phyloP scores from a whole-genome alignment of 768 basidiomycete genomes.

The Boletus sp. region DNA sequence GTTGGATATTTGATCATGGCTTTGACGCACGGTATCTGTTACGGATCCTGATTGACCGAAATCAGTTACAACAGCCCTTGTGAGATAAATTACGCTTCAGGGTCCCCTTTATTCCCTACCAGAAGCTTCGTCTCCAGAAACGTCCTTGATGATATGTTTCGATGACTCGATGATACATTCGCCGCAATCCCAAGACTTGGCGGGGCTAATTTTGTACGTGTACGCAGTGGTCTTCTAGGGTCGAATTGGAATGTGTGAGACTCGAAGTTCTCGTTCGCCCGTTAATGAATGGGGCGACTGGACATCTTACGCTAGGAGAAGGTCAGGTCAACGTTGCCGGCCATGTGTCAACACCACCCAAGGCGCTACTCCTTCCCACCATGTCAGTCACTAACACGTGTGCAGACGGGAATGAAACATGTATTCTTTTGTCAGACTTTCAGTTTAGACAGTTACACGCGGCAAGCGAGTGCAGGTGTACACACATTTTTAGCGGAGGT shows the following conservation, averaged over 20 bases:
- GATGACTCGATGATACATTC: not conserved
- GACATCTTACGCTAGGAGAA: constrained; percentile 2
- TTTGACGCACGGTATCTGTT: not conserved
- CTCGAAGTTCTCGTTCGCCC: not conserved
- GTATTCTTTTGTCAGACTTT: not conserved
- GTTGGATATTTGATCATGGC: not conserved
- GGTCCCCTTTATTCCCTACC: not conserved
- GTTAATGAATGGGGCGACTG: not conserved
- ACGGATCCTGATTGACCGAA: constrained; percentile 5
- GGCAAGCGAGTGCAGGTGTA: not conserved
- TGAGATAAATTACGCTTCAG: not conserved
- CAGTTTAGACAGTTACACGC: not conserved
- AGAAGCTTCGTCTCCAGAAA: not conserved
- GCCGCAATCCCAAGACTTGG: not conserved
- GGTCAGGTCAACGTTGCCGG: not conserved
- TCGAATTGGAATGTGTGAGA: not conserved
- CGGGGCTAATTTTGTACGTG: constrained; percentile 9
- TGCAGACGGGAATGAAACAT: constrained; percentile 9
- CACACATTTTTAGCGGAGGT: not conserved
- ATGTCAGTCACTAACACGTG: not conserved
- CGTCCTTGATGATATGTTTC: not conserved
- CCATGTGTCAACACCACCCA: not conserved
- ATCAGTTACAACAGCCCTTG: not conserved
- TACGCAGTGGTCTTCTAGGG: not conserved
- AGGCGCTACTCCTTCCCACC: not conserved